Percentiles rank a stretch among this genome's conserved stretches.
These are phyloP conservation scores for Diospyros kaki DNA, from an alignment of 148 eudicot species.

Conservation along the genomic window DNA sequence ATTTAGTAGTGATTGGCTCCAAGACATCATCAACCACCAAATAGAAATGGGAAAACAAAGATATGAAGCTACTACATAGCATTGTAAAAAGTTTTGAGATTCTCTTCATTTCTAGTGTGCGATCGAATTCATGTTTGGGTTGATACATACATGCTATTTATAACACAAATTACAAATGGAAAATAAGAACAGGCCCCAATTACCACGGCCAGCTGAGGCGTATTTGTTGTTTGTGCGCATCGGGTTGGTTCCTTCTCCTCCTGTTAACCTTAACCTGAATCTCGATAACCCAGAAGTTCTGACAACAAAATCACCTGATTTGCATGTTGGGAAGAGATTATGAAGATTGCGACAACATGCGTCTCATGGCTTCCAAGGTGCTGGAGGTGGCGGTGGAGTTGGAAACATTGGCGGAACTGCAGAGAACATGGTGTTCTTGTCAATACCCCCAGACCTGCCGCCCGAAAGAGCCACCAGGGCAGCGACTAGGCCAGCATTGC, in stretches of 20 bases:
- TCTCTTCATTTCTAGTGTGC: not conserved
- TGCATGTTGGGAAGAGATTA: not conserved
- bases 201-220: not conserved
- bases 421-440: slow-evolving; percentile 88
- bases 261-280: not conserved
- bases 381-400: slow-evolving; percentile 88
- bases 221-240: not conserved
- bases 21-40: too few relatives aligned
- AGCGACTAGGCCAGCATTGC: slow-evolving; percentile 89
- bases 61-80: too few relatives aligned
- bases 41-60: too few relatives aligned
- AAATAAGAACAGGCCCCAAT: not conserved
- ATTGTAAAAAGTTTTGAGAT: too few relatives aligned
- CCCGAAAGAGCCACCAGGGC: slow-evolving; percentile 85
- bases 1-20: too few relatives aligned
- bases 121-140: not conserved
- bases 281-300: not conserved
- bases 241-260: too few relatives aligned
- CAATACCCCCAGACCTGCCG: slow-evolving; percentile 40
- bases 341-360: not conserved
- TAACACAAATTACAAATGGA: slow-evolving; percentile 8
- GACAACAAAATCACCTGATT: slow-evolving; percentile 8
- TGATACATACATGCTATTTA: slow-evolving; percentile 13
- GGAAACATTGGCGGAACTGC: slow-evolving; percentile 94
- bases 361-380: slow-evolving; percentile 80